These are phyloP conservation scores for Debaryomyces tyrocola DNA, from an alignment of 805 yeast species.

Conservation along the genomic window DNA sequence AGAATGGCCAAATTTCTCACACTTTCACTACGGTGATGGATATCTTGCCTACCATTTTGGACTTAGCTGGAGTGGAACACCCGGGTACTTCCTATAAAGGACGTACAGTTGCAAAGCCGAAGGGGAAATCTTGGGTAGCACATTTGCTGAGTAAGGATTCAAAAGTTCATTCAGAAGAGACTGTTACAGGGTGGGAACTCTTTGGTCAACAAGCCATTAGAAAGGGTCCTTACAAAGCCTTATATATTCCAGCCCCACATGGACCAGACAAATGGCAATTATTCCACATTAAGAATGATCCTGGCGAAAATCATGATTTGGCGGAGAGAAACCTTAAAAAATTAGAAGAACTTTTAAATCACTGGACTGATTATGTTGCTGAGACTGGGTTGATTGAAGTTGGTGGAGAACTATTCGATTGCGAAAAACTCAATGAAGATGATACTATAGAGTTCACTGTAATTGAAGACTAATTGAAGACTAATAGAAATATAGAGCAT, in stretches of 20 bases:
- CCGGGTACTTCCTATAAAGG: constrained; percentile 44
- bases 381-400: constrained; percentile 49
- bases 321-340: constrained; percentile 34
- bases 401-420: constrained; percentile 12
- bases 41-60: constrained; percentile 55
- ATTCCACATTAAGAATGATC: constrained; percentile 42
- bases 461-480: background rate
- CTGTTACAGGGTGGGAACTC: constrained; percentile 57
- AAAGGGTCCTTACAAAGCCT: constrained; percentile 48
- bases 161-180: constrained; percentile 39
- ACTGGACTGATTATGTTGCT: constrained; percentile 54
- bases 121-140: constrained; percentile 47
- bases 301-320: constrained; percentile 53
- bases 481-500: background rate
- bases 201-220: constrained; percentile 58
- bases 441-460: constrained; percentile 4
- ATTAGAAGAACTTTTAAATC: constrained; percentile 41
- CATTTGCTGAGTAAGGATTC: constrained; percentile 29
- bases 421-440: constrained; percentile 9
- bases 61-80: constrained; percentile 45
- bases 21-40: constrained; percentile 61
- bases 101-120: constrained; percentile 41
- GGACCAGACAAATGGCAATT: constrained; percentile 54
- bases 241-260: constrained; percentile 48
- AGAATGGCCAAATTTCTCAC: constrained; percentile 28